Evolutionary conservation across 2,329 filamentous ascomycete genomes (phyloP), one percentile per base, ranked within the genome.

Genomic region (Botrytis cinerea): DNA sequence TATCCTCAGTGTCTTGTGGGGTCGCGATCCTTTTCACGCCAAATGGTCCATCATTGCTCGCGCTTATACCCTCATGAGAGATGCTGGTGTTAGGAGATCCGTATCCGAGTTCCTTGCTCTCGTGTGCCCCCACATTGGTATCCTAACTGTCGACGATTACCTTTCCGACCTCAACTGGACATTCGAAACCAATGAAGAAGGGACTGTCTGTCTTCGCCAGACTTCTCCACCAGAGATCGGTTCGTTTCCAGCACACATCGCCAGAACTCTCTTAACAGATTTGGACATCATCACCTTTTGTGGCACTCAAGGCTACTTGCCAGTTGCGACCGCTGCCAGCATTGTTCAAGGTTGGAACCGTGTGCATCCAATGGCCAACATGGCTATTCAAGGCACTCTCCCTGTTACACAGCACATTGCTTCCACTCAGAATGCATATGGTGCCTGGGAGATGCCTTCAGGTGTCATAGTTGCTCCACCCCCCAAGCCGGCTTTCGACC

Each of bases 241-340:
- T 5, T 64, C 66, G 25, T 75, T 79, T 35, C 64, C 68, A 9
- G 54, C 64, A 22, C 28, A 74, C 3, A 75, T 79, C 45, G 71
- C 76, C 57, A 64, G 73, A 45, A 77, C 75, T 25, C 71, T 38
- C 35, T 75, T 79, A 73, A 77, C 77, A 3, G 75, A 76, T 45
- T 75, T 73, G 63, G 77, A 79, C 16, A 46, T 79, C 18, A 74
- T 78, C 20, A 63, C 72, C 14, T 76, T 78, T 57, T 79, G 76
- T 73, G 74, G 32, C 25, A 32, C 40, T 5, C 43, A 25, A 71
- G 57, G 69, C 32, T 75, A 59, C 57, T 63, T 71, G 43, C 69
- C 54, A 40, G 22, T 40, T 12, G 57, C 43, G 48, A 62, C 32
- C 5, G 69, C 69, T 46, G 32, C 38, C 14, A 51, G 69, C 43